A percentile compares a stretch with the other conserved stretches of the same genome.
phyloP scores from a whole-genome alignment of 1,284 basidiomycete species.

The Pascua guehoae region DNA sequence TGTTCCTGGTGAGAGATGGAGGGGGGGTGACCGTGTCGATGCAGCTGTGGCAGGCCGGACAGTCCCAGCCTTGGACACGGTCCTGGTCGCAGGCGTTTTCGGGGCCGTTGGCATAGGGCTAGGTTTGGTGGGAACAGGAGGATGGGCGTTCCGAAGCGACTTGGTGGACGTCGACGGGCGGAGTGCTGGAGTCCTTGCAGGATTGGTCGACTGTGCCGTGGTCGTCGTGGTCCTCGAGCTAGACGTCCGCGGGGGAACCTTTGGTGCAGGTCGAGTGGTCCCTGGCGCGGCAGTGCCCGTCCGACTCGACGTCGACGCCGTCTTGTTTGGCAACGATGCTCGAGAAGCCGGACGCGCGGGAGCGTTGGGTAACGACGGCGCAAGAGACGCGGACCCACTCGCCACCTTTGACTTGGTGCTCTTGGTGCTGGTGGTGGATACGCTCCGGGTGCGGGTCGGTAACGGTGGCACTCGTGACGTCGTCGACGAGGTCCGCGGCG shows the following conservation, averaged over 20 bases:
- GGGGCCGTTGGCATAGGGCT: background rate
- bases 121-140: background rate
- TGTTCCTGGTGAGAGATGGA: background rate
- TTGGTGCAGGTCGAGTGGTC: background rate
- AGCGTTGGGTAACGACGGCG: slow-evolving; percentile 9
- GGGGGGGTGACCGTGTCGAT: no score
- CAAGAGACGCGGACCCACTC: slow-evolving; percentile 11
- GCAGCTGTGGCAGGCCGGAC: no score
- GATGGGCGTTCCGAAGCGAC: background rate
- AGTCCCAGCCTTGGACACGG: no score
- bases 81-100: no score
- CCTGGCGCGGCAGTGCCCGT: background rate
- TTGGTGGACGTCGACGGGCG: slow-evolving; percentile 4
- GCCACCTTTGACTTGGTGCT: no score
- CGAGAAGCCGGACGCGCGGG: background rate
- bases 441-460: slow-evolving; percentile 8
- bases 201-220: slow-evolving; percentile 8
- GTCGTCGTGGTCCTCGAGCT: slow-evolving; percentile 1
- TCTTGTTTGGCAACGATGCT: background rate
- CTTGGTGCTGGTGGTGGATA: slow-evolving; percentile 7
- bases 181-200: slow-evolving; percentile 1
- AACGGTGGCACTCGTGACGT: background rate
- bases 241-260: background rate
- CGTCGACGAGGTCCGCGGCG: background rate
- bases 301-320: background rate